Evolutionary conservation across 192 early-diverging fungal species (phyloP).

Genomic region (Gaertneriomyces sp.): DNA sequence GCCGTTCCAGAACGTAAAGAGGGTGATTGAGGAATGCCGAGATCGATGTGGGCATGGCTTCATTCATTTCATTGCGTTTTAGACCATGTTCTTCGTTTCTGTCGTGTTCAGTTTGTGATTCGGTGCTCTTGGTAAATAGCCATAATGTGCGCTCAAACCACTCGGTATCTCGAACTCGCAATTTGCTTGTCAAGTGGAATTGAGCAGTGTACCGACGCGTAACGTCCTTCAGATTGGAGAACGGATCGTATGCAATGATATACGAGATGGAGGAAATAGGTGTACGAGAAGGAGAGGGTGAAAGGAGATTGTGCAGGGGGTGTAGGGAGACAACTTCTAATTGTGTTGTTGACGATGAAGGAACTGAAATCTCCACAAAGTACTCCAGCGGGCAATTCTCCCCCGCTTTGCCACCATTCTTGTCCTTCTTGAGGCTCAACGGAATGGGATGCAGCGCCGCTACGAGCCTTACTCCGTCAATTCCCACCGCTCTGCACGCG

Average conservation of each 20-base stretch:
- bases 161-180: slow-evolving; percentile 20
- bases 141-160: slow-evolving; percentile 42
- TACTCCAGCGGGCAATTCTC: slow-evolving; percentile 2
- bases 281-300: background rate
- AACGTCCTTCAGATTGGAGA: slow-evolving; percentile 57
- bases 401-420: slow-evolving; percentile 3
- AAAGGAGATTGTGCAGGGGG: slow-evolving; percentile 54
- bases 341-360: slow-evolving; percentile 30
- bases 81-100: slow-evolving; percentile 52
- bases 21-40: slow-evolving; percentile 79
- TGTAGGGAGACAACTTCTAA: slow-evolving; percentile 58
- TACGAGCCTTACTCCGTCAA: slow-evolving; percentile 54
- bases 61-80: slow-evolving; percentile 37
- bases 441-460: slow-evolving; percentile 65
- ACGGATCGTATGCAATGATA: slow-evolving; percentile 5
- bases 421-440: slow-evolving; percentile 47
- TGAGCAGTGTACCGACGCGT: slow-evolving; percentile 62
- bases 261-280: background rate
- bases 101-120: slow-evolving; percentile 29
- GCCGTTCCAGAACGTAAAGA: slow-evolving; percentile 71
- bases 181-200: slow-evolving; percentile 25
- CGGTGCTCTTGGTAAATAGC: slow-evolving; percentile 36
- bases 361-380: slow-evolving; percentile 50
- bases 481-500: slow-evolving; percentile 41
- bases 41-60: slow-evolving; percentile 75